Evolutionary conservation across 2,329 filamentous ascomycete species (phyloP), one percentile per base, ranked within the genome.

Genomic region (Aureobasidium sp.): DNA sequence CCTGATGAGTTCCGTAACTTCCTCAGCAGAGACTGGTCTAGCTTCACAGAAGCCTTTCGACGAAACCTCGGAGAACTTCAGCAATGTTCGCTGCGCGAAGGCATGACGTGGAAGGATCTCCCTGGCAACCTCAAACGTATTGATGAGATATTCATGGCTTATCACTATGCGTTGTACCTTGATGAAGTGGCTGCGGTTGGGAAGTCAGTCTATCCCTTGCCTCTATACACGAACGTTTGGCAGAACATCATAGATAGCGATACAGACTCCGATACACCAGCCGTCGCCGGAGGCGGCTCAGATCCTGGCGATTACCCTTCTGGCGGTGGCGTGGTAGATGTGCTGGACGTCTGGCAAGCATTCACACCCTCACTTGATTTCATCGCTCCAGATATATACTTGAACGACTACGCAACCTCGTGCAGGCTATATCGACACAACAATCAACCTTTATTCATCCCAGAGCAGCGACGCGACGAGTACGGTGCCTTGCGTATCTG

Each of bases 381-480:
- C 20, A 70, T 81, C 17, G 72, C 76, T 0, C 80, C 80, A 0
- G 79, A 82, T 36, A 39, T 82, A 4, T 81, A 82, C 64, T 74
- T 81, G 20, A 76, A 80, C 64, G 74, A 80, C 41, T 82, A 81
- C 64, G 73, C 75, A 47, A 68, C 64, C 0, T 73, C 77, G 0
- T 82, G 80, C 62, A 67, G 65, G 12, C 73, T 77, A 29, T 82
- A 81, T 63, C 68, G 74, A 3, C 77, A 79, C 55, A 69, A 73
- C 3, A 68, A 70, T 12, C 77, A 81, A 64, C 73, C 78, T 0
- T 71, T 82, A 0, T 81, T 82, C 65, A 81, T 82, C 41, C 80
- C 80, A 0, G 80, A 82, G 69, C 80, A 82, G 66, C 72, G 79
- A 5, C 73, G 80, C 13, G 80, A 82, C 59, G 78, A 79, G 39